Evolutionary conservation across 2,329 filamentous ascomycete genomes (phyloP).

Genomic region (Chrysosporium queenslandicum): DNA sequence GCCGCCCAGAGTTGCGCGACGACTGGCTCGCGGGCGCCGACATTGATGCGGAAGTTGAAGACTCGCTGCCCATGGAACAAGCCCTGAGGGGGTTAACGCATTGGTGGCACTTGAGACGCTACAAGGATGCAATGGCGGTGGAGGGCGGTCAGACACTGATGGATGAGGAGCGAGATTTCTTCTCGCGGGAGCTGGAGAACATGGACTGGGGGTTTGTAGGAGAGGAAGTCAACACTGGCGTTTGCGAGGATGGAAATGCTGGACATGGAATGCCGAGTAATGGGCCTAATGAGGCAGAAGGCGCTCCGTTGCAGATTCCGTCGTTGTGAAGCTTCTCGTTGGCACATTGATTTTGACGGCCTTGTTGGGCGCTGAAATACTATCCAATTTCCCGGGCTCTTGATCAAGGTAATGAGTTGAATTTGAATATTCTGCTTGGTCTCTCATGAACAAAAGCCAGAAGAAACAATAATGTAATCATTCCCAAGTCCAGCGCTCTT

Average conservation of each 20-base stretch:
- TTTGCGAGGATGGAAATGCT: conserved; percentile 21
- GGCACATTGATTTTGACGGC: too few species aligned
- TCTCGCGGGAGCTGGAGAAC: conserved; percentile 64
- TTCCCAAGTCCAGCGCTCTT: too few species aligned
- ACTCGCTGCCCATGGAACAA: conserved; percentile 84
- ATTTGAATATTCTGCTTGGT: too few species aligned
- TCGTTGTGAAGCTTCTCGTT: conserved; percentile 20
- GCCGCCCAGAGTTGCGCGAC: conserved; percentile 80
- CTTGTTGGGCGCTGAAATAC: too few species aligned
- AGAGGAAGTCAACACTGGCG: conserved; percentile 27
- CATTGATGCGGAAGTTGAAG: conserved; percentile 87
- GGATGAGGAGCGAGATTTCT: conserved; percentile 69
- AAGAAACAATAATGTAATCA: too few species aligned
- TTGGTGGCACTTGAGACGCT: conserved; percentile 81
- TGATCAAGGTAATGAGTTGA: too few species aligned
- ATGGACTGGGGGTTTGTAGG: conserved; percentile 45
- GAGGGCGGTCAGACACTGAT: conserved; percentile 46
- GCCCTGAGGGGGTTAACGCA: conserved; percentile 80
- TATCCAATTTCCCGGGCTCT: too few species aligned
- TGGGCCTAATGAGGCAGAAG: conserved; percentile 27
- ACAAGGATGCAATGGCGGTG: conserved; percentile 61
- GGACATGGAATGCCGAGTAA: conserved; percentile 19
- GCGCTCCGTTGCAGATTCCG: conserved; percentile 27
- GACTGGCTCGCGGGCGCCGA: conserved; percentile 88
- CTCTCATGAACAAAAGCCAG: too few species aligned